Conservation (phyloP, 345 rosid species). For the Hibiscus tridactylites region DNA sequence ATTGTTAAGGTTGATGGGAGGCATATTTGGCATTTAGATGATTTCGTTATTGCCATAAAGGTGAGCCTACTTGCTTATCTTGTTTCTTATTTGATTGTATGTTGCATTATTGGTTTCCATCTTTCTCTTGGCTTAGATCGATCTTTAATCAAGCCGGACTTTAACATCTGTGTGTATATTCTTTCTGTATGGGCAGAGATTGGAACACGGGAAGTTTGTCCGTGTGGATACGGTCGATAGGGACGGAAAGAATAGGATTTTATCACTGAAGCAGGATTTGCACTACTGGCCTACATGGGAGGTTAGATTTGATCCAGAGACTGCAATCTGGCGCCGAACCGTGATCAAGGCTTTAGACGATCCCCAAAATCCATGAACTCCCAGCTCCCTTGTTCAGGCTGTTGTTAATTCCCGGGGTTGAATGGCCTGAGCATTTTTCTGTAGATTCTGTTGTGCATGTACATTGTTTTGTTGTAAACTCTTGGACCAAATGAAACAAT, state of each 20-base stretch:
- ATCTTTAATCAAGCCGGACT: no score
- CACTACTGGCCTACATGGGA: conserved; percentile 98
- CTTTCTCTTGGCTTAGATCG: no score
- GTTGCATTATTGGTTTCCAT: no score
- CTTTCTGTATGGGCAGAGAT: conserved; percentile 39
- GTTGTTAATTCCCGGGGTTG: no score
- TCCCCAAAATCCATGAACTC: no score
- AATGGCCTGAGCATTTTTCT: no score
- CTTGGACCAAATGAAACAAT: no score
- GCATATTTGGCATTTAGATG: conserved; percentile 68
- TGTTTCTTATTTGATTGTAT: neutral
- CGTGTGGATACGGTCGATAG: conserved; percentile 74
- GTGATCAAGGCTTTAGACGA: conserved; percentile 47
- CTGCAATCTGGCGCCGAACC: conserved; percentile 63
- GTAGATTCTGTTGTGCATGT: no score
- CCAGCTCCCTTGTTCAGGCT: neutral
- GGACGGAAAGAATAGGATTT: conserved; percentile 79
- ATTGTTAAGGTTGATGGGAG: conserved; percentile 90
- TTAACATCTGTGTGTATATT: no score
- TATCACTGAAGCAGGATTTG: conserved; percentile 85
- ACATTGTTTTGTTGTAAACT: no score
- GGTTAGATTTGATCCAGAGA: conserved; percentile 66
- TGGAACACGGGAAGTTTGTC: conserved; percentile 77
- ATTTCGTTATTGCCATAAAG: conserved; percentile 64
- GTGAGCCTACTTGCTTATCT: conserved; percentile 20